Base-by-base conservation (phyloP, 2,329 filamentous ascomycete species). In the Nigrospora sphaerica region DNA sequence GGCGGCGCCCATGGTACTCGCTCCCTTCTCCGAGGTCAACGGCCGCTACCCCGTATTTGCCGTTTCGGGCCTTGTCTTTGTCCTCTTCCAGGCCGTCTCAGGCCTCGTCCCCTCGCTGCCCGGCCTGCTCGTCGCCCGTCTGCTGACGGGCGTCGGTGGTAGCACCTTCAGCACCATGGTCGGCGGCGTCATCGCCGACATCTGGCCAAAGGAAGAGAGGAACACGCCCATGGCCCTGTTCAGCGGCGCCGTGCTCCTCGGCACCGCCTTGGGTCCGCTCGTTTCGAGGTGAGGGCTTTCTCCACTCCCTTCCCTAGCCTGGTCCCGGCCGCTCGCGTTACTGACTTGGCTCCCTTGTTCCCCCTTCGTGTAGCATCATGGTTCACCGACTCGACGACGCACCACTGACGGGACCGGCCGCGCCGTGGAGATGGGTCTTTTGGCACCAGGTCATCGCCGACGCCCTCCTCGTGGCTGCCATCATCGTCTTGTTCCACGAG, bases 201-300 rank as follows among this genome's bases (percentile, higher is more conserved):
- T 95, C 48, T 95, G 90, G 68, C 79, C 84, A 41, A 81, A 87
- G 11, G 70, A 86, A 49, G 83, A 87, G 39, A 75, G 92, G 32
- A 95, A 96, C 57, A 89, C 85, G 0, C 87, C 91, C 0, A 95
- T 96, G 92, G 85, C 88, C 0, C 62, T 95, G 0, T 96, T 95
- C 63, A 86, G 85, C n/a, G 88, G 85, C 1, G 73, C 75, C 4
- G 90, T 89, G 0, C 69, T 96, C 0, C 74, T 85, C 11, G 92
- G 89, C 0, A 95, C 89, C 0, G 89, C 89, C 0, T 68, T 85
- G 1, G 91, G 90, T 0, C 90, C 90, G 0, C 60, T 95, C 7
- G 69, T 90, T 1, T 78, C 77, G 5, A 80, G 86, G 1, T 79
- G 13, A 7, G 4, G 4, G 35, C n/a, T 18, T 37, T 6, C 14